Percentiles rank a stretch among this genome's conserved stretches.
Evolutionary conservation across 768 basidiomycete genomes (phyloP).

Genomic region (Trametes elegans): DNA sequence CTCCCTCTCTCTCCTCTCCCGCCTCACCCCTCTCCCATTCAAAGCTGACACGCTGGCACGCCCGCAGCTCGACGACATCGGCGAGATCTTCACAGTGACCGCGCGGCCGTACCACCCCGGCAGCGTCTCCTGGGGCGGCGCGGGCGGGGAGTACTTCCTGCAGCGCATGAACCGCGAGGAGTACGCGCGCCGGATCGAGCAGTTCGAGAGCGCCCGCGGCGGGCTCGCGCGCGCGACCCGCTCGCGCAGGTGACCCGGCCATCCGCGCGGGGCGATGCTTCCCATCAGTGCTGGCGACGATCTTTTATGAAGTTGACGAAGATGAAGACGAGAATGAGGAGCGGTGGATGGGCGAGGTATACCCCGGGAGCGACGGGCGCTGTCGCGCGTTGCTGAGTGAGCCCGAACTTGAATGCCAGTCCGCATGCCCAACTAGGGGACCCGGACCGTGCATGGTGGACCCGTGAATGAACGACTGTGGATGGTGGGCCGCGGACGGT

Average conservation of each 20-base stretch:
- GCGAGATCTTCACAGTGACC: conserved; percentile 76
- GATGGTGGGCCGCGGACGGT: not conserved
- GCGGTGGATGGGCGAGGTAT: no score
- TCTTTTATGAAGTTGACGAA: no score
- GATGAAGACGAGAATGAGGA: no score
- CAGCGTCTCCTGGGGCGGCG: conserved; percentile 79
- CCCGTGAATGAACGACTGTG: no score
- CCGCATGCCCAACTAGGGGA: not conserved
- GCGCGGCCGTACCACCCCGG: conserved; percentile 67
- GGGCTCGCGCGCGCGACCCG: conserved; percentile 2
- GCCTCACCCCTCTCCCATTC: not conserved
- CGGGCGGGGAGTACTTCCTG: conserved; percentile 68
- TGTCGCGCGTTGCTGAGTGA: no score
- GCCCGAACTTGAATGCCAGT: not conserved
- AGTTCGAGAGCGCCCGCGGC: conserved; percentile 49
- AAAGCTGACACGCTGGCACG: not conserved
- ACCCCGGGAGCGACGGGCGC: no score
- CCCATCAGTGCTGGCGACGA: not conserved
- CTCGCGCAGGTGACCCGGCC: conserved; percentile 5
- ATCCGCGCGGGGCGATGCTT: not conserved
- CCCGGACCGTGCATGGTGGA: not conserved
- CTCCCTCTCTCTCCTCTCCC: not conserved
- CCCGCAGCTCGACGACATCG: conserved; percentile 69
- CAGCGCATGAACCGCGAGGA: conserved; percentile 75
- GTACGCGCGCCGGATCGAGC: conserved; percentile 57